Evolutionary conservation across 495 filamentous ascomycete genomes (phyloP), one percentile per base, ranked within the genome.

Genomic region (Tuber microsphaerosporum): DNA sequence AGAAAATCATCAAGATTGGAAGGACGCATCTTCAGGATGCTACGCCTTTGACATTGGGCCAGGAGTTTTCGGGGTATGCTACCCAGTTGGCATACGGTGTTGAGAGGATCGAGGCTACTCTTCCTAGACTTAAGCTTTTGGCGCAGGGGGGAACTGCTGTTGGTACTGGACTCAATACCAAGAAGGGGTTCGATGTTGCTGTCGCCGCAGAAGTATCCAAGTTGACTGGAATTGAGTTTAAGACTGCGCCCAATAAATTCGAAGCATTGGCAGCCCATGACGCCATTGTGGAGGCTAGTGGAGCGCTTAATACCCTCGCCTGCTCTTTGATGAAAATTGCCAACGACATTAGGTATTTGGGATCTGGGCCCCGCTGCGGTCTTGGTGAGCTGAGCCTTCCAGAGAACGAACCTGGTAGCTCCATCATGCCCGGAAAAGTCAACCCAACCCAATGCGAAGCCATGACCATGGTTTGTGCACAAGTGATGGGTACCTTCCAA

Each of bases 391-490:
- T 99, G 70, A 88, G 87, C 77, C 89, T 99, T 41, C 95, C 95
- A 51, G 95, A 99, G 87, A 99, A 99, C 86, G 95, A 99, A 88
- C 95, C 95, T 26, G 95, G 95, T 70, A 92, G 89, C 81, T 95
- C 92, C 74, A 98, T 99, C 86, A 99, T 99, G 95, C 95, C 95
- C 43, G 95, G 95, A 80, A 99, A 99, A 88, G 95, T 99, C 81
- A 99, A 99, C 88, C 95, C 95, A 46, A 99, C 95, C 41, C 95
- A 99, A 86, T 97, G 93, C 86, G 95, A 99, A 88, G 92, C 94
- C 51, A 86, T 99, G 84, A 99, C 95, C 77, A 99, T 99, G 95
- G 85, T 99, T 74, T 97, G 94, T 87, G 89, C 93, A 4, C 95
- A 99, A 85, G 96, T 99, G 48, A 96, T 98, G 89, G 95, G 95